A percentile compares a stretch with the other conserved stretches of the same genome.
These are phyloP conservation scores for Alternaria hordeiaustralica DNA, from an alignment of 2,329 filamentous ascomycete genomes.

Conservation along the genomic window DNA sequence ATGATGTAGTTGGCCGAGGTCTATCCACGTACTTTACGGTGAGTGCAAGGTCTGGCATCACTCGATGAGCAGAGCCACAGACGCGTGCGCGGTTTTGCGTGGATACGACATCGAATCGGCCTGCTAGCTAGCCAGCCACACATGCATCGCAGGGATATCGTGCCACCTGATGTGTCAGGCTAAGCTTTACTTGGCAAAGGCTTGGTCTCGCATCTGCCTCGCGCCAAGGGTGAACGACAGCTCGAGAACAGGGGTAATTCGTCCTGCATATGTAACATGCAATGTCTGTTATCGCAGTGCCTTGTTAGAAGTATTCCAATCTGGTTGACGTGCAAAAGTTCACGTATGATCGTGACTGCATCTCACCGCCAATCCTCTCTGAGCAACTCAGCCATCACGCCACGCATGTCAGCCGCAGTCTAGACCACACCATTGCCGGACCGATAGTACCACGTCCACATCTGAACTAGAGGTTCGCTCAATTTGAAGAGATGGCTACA, in stretches of 20 bases:
- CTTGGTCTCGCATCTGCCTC: constrained; percentile 16
- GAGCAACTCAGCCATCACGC: background rate
- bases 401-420: background rate
- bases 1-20: background rate
- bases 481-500: background rate
- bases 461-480: background rate
- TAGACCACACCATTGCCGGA: background rate
- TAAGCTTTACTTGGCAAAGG: constrained; percentile 34
- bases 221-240: background rate
- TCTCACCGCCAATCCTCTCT: background rate
- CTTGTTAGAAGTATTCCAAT: background rate
- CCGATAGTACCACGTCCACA: background rate
- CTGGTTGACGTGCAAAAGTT: background rate
- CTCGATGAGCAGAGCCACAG: background rate
- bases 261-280: background rate
- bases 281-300: background rate
- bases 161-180: background rate
- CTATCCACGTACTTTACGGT: background rate
- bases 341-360: background rate
- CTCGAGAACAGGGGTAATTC: background rate
- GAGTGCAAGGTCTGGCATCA: background rate
- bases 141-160: background rate
- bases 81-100: background rate
- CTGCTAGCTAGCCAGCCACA: background rate
- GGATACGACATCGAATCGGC: background rate